Evolutionary conservation across 2,329 filamentous ascomycete species (phyloP).

Genomic region (Cladobotryum protrusum): DNA sequence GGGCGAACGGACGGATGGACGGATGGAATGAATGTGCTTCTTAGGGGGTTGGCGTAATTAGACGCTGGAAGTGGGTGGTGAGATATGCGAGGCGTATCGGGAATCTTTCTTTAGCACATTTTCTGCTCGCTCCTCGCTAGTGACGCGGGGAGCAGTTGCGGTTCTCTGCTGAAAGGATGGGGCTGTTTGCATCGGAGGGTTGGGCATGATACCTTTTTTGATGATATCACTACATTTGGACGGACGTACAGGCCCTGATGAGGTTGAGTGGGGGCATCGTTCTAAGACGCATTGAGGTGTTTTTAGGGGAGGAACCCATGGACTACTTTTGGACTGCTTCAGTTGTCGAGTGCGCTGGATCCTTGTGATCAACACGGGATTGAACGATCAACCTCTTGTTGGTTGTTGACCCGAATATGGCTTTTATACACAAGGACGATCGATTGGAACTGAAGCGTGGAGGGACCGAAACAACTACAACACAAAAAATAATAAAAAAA

Average conservation of each 20-base stretch:
- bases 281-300: slow-evolving; percentile 3
- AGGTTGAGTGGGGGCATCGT: slow-evolving; percentile 21
- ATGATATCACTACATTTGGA: slow-evolving; percentile 27
- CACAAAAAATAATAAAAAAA: slow-evolving; percentile 23
- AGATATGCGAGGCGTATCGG: slow-evolving; percentile 17
- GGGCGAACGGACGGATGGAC: slow-evolving; percentile 1
- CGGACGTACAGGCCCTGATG: slow-evolving; percentile 25
- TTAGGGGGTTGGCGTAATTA: slow-evolving; percentile 7
- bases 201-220: slow-evolving; percentile 29
- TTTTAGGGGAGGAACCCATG: not conserved
- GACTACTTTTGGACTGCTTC: slow-evolving; percentile 6
- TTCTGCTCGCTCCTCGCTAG: slow-evolving; percentile 8
- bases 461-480: slow-evolving; percentile 12
- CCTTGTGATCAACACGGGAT: slow-evolving; percentile 6
- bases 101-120: slow-evolving; percentile 14
- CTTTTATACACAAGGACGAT: not conserved
- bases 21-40: slow-evolving; percentile 4
- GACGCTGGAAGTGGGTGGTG: slow-evolving; percentile 2
- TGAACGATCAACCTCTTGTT: not conserved
- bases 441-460: slow-evolving; percentile 4
- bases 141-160: slow-evolving; percentile 19
- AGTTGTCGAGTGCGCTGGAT: not conserved
- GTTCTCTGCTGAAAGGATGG: slow-evolving; percentile 21
- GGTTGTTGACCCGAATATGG: not conserved
- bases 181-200: slow-evolving; percentile 16